Base-by-base conservation (phyloP, 345 rosid species). In the Trapa bicornis region DNA sequence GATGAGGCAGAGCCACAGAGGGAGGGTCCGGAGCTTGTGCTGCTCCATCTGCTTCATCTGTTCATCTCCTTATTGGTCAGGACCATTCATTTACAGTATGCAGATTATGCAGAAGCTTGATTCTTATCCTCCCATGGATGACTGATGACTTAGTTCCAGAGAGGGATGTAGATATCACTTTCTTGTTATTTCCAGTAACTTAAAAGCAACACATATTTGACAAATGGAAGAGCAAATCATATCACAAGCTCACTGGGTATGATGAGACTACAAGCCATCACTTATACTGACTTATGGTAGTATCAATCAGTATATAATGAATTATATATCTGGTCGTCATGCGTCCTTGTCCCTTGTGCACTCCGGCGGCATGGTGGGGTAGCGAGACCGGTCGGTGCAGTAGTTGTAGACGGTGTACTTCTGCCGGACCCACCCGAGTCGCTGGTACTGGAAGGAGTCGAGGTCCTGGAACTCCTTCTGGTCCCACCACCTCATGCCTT, bases 261-360 rank as follows among this genome's bases (percentile, higher is more conserved):
- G 72, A 22, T 22, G 29, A 22, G 29, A 22, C 29, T 22, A 22
- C 29, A 0, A 69, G 66, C 10, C 15, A 5, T 58, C 38, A 58
- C 63, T 32, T 11, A 13, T 35, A 32, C 38, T 6, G 33, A 35
- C 3, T 58, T 33, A 35, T 12, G 16, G 63, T n/a, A 35, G 60
- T 54, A 54, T 22, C 16, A 33, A 58, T 58, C 37, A 58, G 35
- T 43, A 64, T 45, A 41, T 45, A 17, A n/a, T 4, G 14, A 64
- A 64, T 45, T 15, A 35, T 6, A 17, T n/a, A 33, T n/a, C 32
- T n/a, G 38, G 10, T 0, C 33, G 32, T 79, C 63, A 81, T 3
- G 69, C 35, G 73, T 88, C 93, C 4, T 86, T 76, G 78, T 91
- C 91, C 65, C 88, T 74, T 22, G 3, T 42, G 79, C 84, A 80